A percentile compares a stretch with the other conserved stretches of the same genome.
phyloP scores from a whole-genome alignment of 2,329 filamentous ascomycete genomes.

The Ceratocystis smalleyi region DNA sequence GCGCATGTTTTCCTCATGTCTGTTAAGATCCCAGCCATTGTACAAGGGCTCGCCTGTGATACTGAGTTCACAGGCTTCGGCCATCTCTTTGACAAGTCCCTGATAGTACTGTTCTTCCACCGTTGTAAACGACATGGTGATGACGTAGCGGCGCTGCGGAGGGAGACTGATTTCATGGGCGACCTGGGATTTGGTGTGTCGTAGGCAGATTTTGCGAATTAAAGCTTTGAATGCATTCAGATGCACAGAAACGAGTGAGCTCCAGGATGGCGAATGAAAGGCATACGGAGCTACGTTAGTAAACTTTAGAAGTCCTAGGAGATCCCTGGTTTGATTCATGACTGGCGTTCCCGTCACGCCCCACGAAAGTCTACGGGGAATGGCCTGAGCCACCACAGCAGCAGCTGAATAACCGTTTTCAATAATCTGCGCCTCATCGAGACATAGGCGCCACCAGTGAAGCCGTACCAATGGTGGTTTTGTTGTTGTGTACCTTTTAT shows the following conservation, averaged over 20 bases:
- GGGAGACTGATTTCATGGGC: conserved; percentile 66
- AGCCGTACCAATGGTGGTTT: conserved; percentile 67
- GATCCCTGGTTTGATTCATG: conserved; percentile 59
- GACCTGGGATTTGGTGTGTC: conserved; percentile 73
- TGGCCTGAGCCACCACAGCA: conserved; percentile 59
- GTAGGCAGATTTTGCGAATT: conserved; percentile 56
- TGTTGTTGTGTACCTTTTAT: conserved; percentile 48
- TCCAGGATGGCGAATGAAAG: conserved; percentile 35
- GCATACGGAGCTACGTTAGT: conserved; percentile 22
- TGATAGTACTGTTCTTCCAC: conserved; percentile 85
- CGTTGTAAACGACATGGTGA: conserved; percentile 77
- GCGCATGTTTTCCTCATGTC: conserved; percentile 58
- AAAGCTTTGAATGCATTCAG: conserved; percentile 50
- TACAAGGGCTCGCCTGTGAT: conserved; percentile 44
- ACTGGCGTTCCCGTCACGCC: conserved; percentile 83
- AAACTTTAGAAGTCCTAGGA: conserved; percentile 69
- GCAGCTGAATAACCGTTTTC: conserved; percentile 77
- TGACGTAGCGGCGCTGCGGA: conserved; percentile 68
- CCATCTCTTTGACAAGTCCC: conserved; percentile 60
- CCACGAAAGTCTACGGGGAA: conserved; percentile 81
- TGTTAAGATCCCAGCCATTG: conserved; percentile 49
- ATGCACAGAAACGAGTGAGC: conserved; percentile 44
- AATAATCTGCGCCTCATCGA: conserved; percentile 80
- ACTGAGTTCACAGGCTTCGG: conserved; percentile 50
- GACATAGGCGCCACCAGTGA: conserved; percentile 71